Evolutionary conservation across 2,329 filamentous ascomycete genomes (phyloP).

Genomic region (Mycosphaerella sp.): DNA sequence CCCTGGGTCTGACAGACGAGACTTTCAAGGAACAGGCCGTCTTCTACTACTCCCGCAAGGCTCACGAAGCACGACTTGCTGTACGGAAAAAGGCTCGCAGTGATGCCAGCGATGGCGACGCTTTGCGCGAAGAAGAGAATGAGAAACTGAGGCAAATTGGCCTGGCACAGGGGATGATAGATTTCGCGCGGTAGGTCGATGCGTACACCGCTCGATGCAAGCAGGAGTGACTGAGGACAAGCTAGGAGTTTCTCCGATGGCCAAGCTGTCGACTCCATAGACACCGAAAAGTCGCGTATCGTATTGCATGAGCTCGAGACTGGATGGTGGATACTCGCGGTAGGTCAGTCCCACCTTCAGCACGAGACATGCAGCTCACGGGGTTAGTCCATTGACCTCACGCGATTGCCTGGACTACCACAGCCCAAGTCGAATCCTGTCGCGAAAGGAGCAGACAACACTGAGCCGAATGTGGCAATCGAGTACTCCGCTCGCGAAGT

Average conservation of each 20-base stretch:
- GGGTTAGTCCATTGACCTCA: slow-evolving; percentile 70
- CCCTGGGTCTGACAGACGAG: slow-evolving; percentile 65
- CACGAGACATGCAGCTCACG: slow-evolving; percentile 11
- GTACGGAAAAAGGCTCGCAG: slow-evolving; percentile 27
- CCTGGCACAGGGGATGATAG: slow-evolving; percentile 92
- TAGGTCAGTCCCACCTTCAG: slow-evolving; percentile 44
- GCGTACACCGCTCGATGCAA: neutral
- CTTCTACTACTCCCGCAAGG: slow-evolving; percentile 68
- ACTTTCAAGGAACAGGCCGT: slow-evolving; percentile 77
- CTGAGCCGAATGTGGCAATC: slow-evolving; percentile 38
- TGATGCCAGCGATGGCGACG: slow-evolving; percentile 29
- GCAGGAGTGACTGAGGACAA: slow-evolving; percentile 26
- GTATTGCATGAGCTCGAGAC: slow-evolving; percentile 80
- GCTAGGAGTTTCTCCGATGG: slow-evolving; percentile 69
- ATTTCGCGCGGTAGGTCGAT: slow-evolving; percentile 62
- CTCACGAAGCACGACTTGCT: slow-evolving; percentile 26
- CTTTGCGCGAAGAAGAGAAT: slow-evolving; percentile 62
- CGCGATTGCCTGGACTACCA: slow-evolving; percentile 54
- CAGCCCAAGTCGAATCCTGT: slow-evolving; percentile 32
- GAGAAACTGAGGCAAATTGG: slow-evolving; percentile 88
- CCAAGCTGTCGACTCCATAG: slow-evolving; percentile 71
- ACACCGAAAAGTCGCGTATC: slow-evolving; percentile 83
- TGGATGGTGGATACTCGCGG: slow-evolving; percentile 93
- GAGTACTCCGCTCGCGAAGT: slow-evolving; percentile 91
- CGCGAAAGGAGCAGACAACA: slow-evolving; percentile 23